Evolutionary conservation across 1,284 basidiomycete species (phyloP).

Genomic region (Cystobasidiaceae sp.): DNA sequence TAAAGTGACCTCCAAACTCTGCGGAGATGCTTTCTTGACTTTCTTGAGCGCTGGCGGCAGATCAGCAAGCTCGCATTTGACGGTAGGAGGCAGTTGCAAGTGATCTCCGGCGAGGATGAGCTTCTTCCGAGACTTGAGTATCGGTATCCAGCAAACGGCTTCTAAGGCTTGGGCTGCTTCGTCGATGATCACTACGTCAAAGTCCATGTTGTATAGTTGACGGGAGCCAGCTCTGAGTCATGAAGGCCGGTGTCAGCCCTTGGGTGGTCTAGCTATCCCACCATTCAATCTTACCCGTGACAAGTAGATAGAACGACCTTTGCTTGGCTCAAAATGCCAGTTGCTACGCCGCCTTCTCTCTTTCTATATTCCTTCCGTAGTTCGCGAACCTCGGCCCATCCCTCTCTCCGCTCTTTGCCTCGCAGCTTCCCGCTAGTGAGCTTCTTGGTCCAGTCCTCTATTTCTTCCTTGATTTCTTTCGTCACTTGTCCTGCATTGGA

Average conservation of each 20-base stretch:
- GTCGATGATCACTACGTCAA: slow-evolving; percentile 90
- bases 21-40: slow-evolving; percentile 24
- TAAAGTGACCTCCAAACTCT: slow-evolving; percentile 69
- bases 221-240: slow-evolving; percentile 59
- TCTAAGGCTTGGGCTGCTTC: slow-evolving; percentile 94
- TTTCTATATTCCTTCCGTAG: slow-evolving; percentile 86
- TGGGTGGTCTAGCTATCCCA: neutral
- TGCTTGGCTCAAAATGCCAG: slow-evolving; percentile 68
- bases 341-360: slow-evolving; percentile 76
- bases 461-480: slow-evolving; percentile 75
- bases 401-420: slow-evolving; percentile 73
- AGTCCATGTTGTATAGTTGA: slow-evolving; percentile 66
- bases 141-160: slow-evolving; percentile 92
- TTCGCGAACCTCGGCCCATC: slow-evolving; percentile 86
- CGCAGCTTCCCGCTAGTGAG: slow-evolving; percentile 73
- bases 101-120: slow-evolving; percentile 61
- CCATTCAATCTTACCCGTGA: slow-evolving; percentile 55
- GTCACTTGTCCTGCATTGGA: slow-evolving; percentile 74
- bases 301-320: slow-evolving; percentile 87
- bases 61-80: slow-evolving; percentile 55
- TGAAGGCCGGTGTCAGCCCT: neutral
- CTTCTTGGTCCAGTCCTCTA: slow-evolving; percentile 62
- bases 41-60: slow-evolving; percentile 14
- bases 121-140: slow-evolving; percentile 74
- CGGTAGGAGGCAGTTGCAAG: slow-evolving; percentile 73